Percentiles rank a stretch among this genome's conserved stretches.
These are phyloP conservation scores for Aegilops longissima DNA, from an alignment of 176 grass and related monocot genomes.

Conservation along the genomic window DNA sequence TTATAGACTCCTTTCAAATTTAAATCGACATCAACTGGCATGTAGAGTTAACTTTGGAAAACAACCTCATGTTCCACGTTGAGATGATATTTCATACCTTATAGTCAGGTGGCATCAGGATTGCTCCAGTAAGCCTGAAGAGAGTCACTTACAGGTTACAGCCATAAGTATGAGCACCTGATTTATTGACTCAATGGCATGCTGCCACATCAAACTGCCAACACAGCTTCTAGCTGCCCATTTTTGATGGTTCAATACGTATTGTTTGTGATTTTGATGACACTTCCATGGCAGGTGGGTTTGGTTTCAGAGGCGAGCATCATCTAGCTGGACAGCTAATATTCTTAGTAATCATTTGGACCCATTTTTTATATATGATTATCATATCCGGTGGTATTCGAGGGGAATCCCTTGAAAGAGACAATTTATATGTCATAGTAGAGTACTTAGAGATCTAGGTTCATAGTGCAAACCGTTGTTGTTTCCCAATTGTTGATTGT, in stretches of 20 bases:
- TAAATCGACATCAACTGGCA: neutral
- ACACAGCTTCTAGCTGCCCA: neutral
- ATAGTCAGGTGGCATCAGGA: too few species aligned
- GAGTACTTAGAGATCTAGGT: neutral
- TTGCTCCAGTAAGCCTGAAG: neutral
- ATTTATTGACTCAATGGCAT: neutral
- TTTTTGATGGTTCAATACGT: neutral
- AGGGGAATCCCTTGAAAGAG: neutral
- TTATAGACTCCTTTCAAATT: conserved; percentile 21
- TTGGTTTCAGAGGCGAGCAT: neutral
- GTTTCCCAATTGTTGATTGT: neutral
- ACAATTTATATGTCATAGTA: neutral
- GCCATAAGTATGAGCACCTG: neutral
- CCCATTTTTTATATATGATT: neutral
- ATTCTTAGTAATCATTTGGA: neutral
- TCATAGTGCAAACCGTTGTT: neutral
- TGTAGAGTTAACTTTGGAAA: neutral
- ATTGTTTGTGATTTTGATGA: neutral
- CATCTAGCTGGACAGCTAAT: neutral
- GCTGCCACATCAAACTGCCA: neutral
- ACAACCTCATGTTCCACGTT: neutral
- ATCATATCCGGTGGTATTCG: neutral
- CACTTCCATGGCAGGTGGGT: neutral
- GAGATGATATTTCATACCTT: neutral
- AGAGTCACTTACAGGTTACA: neutral